These are phyloP conservation scores for Podila clonocystis DNA, from an alignment of 192 early-diverging fungal species.

Conservation along the genomic window DNA sequence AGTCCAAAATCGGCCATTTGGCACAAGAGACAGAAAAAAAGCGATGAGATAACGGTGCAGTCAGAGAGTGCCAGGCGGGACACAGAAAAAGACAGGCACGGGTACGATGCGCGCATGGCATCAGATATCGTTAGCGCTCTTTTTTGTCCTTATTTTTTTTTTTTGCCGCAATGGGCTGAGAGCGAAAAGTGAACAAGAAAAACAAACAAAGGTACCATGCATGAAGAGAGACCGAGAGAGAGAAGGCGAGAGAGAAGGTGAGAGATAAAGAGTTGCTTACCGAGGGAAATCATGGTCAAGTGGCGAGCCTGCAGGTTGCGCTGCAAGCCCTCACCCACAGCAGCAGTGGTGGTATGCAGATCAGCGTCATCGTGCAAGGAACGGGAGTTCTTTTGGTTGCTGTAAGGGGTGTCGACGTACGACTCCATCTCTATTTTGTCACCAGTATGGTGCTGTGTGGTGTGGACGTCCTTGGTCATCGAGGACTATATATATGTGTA, in stretches of 20 bases:
- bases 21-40: too few species aligned
- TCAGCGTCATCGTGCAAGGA: slow-evolving; percentile 24
- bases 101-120: not conserved
- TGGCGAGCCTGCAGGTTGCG: slow-evolving; percentile 76
- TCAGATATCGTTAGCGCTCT: too few species aligned
- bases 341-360: not conserved
- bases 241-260: not conserved
- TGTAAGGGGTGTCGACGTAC: slow-evolving; percentile 5
- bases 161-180: not conserved
- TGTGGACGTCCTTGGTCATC: slow-evolving; percentile 17
- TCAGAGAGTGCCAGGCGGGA: too few species aligned
- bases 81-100: not conserved
- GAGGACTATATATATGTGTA: not conserved
- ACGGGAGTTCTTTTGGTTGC: not conserved
- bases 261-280: slow-evolving; percentile 6
- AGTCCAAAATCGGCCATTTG: too few species aligned
- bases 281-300: slow-evolving; percentile 65
- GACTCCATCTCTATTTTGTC: slow-evolving; percentile 33
- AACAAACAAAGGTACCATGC: not conserved
- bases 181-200: not conserved
- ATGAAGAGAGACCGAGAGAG: not conserved
- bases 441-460: slow-evolving; percentile 10
- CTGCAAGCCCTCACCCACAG: slow-evolving; percentile 53
- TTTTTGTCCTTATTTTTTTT: too few species aligned
- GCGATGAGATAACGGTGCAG: too few species aligned